Evolutionary conservation across 2,329 filamentous ascomycete species (phyloP).

Genomic region (Acrodontium crateriforme): DNA sequence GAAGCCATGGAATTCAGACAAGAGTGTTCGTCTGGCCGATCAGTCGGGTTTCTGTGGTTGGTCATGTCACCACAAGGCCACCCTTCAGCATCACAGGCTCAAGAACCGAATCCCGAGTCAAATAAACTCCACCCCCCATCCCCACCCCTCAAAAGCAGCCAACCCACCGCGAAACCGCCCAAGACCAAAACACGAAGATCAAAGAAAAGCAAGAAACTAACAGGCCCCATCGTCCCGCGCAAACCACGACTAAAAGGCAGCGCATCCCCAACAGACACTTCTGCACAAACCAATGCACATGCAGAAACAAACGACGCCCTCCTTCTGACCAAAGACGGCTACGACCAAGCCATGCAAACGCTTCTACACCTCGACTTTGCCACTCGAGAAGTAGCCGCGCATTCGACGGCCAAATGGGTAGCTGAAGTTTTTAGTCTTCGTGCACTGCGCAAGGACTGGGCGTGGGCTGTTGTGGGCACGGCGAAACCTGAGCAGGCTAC

Average conservation of each 20-base stretch:
- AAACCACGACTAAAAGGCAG: constrained; percentile 34
- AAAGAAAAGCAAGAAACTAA: constrained; percentile 35
- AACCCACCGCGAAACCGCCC: no score
- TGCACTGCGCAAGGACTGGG: constrained; percentile 9
- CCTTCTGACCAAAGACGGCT: constrained; percentile 18
- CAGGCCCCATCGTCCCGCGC: constrained; percentile 49
- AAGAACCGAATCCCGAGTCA: no score
- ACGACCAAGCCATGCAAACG: constrained; percentile 39
- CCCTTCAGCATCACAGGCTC: no score
- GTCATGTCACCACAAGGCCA: constrained; percentile 59
- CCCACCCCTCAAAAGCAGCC: no score
- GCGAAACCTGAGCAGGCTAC: constrained; percentile 4
- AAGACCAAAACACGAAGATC: no score
- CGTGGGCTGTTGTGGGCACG: constrained; percentile 9
- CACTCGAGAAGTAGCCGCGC: constrained; percentile 45
- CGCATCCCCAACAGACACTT: constrained; percentile 13
- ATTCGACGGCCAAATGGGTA: constrained; percentile 57
- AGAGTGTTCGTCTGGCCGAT: constrained; percentile 81
- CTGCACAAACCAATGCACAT: no score
- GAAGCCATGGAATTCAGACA: constrained; percentile 96
- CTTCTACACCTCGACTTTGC: constrained; percentile 63
- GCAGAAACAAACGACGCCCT: no score
- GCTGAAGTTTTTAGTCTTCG: constrained; percentile 40
- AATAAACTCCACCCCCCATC: no score
- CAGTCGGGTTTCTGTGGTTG: constrained; percentile 92